phyloP scores from a whole-genome alignment of 805 yeast species.

The Schwanniomyces pseudopolymorphus region DNA sequence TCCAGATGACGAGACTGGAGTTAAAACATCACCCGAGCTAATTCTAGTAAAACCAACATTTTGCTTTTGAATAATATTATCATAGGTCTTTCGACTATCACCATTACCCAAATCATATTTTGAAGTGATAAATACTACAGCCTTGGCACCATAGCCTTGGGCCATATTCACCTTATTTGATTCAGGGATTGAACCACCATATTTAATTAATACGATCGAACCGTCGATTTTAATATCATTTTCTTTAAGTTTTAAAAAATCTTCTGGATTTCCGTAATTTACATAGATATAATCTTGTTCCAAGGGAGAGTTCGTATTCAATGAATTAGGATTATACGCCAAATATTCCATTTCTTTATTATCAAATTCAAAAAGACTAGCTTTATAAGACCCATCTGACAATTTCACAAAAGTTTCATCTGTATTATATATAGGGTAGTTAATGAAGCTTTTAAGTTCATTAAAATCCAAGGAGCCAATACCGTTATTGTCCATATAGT shows the following conservation, averaged over 20 bases:
- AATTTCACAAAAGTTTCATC: conserved; percentile 27
- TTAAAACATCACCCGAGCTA: conserved; percentile 74
- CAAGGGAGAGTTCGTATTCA: conserved; percentile 50
- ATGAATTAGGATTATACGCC: conserved; percentile 71
- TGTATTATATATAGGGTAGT: conserved; percentile 53
- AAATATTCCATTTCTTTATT: conserved; percentile 32
- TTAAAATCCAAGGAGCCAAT: conserved; percentile 50
- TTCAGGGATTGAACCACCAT: conserved; percentile 46
- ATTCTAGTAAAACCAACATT: conserved; percentile 59
- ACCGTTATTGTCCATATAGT: conserved; percentile 58
- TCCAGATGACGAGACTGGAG: conserved; percentile 71
- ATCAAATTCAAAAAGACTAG: conserved; percentile 36
- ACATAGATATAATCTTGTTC: conserved; percentile 58
- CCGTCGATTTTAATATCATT: conserved; percentile 42
- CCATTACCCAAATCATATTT: conserved; percentile 15
- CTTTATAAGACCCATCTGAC: conserved; percentile 35
- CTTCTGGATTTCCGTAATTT: conserved; percentile 62
- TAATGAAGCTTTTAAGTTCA: conserved; percentile 55
- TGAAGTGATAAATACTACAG: conserved; percentile 60
- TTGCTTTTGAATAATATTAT: conserved; percentile 50
- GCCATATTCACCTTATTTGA: conserved; percentile 49
- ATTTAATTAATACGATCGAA: conserved; percentile 58
- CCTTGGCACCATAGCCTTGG: conserved; percentile 55
- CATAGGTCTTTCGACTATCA: conserved; percentile 14
- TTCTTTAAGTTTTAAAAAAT: conserved; percentile 44